Conservation (phyloP, 2,329 filamentous ascomycete species). For the Dothideomycetes sp. region DNA sequence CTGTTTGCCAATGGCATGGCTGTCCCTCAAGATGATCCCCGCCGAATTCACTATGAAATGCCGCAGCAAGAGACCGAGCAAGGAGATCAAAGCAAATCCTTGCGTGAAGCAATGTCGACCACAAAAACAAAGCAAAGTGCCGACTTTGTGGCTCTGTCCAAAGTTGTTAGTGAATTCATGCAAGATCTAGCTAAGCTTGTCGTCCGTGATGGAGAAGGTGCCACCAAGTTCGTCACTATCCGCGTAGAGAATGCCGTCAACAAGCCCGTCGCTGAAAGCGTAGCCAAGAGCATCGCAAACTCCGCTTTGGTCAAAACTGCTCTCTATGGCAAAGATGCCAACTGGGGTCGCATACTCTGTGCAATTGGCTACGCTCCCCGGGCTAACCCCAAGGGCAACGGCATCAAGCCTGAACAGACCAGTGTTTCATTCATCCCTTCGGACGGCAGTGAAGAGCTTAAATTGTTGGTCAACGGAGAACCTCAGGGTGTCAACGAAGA, state of each 20-base stretch:
- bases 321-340: conserved; percentile 91
- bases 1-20: conserved; percentile 93
- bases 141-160: conserved; percentile 59
- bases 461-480: conserved; percentile 69
- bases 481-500: conserved; percentile 70
- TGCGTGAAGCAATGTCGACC: background rate
- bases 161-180: conserved; percentile 66
- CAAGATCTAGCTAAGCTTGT: conserved; percentile 83
- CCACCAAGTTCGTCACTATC: conserved; percentile 96
- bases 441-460: conserved; percentile 68
- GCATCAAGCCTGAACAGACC: conserved; percentile 59
- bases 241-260: conserved; percentile 65
- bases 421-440: conserved; percentile 70
- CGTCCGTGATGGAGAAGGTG: conserved; percentile 91
- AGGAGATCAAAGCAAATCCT: background rate
- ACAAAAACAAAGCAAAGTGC: conserved; percentile 32
- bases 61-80: background rate
- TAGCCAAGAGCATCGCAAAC: conserved; percentile 80
- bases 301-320: conserved; percentile 96
- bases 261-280: conserved; percentile 62
- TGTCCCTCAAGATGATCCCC: conserved; percentile 16
- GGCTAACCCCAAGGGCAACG: too few species aligned
- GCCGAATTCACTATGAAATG: background rate
- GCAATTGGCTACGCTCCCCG: conserved; percentile 75
- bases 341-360: conserved; percentile 96